Evolutionary conservation across 2,329 filamentous ascomycete species (phyloP).

Genomic region (Beauveria pseudobassiana): DNA sequence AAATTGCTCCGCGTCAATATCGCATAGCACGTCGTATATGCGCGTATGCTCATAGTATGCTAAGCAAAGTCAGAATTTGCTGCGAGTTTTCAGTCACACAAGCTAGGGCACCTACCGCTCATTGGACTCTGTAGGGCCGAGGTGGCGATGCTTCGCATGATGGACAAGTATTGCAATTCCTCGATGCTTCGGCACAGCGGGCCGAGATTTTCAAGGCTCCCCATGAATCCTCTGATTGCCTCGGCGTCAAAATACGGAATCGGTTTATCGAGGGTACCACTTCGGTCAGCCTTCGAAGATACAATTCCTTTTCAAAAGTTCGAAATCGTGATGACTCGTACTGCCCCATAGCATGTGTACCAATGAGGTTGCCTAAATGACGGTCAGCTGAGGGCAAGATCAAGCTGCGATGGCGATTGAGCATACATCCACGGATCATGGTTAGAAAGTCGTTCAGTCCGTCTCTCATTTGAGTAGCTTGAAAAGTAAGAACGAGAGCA

Average conservation of each 20-base stretch:
- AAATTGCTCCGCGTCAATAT: constrained; percentile 5
- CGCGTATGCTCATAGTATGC: constrained; percentile 11
- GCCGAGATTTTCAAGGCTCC: constrained; percentile 1
- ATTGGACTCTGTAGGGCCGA: neutral
- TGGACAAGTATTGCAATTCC: constrained; percentile 8
- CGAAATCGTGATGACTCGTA: constrained; percentile 1
- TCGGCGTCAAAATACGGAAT: constrained; percentile 1
- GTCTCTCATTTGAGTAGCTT: constrained; percentile 9
- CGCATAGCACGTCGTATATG: constrained; percentile 5
- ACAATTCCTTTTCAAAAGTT: constrained; percentile 6
- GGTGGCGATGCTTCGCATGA: constrained; percentile 9
- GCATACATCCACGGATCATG: constrained; percentile 10
- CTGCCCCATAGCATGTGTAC: neutral
- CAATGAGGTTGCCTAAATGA: constrained; percentile 3
- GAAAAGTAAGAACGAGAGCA: constrained; percentile 7
- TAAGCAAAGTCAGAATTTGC: neutral
- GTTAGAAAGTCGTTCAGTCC: constrained; percentile 10
- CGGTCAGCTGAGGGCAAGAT: neutral
- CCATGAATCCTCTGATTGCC: constrained; percentile 6
- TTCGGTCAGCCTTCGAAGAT: neutral
- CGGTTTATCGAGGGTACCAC: constrained; percentile 2
- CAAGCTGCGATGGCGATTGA: no score
- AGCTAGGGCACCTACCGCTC: neutral
- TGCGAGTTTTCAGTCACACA: no score
- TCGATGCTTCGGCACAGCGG: constrained; percentile 9